Base-by-base conservation (phyloP, 1,139 yeast species). In the Spathaspora sp. region DNA sequence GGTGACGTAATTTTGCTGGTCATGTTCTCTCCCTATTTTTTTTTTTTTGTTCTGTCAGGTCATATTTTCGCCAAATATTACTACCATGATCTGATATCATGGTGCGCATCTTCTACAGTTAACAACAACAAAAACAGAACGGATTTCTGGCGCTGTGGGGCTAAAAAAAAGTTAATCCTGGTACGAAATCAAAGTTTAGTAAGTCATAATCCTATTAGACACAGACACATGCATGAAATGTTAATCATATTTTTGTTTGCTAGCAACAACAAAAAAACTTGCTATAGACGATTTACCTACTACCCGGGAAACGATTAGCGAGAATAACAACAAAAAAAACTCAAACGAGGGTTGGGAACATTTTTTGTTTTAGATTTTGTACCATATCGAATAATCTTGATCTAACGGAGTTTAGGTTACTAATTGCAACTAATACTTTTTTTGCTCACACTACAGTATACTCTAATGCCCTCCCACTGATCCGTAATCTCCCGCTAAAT, bases 241-340 rank as follows among this genome's bases (percentile, higher is more conserved):
- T 26, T 11, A 4, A 3, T 26, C 10, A 3, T 26, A 11, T 20
- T 20, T 20, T 20, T 20, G 4, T 20, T 20, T 20, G 23, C 23
- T 20, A 20, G 23, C 23, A 20, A 26, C 9, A 10, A 6, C n/a
- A 26, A 10, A 26, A 26, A 6, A 10, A 11, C 11, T 20, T 20
- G 23, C 23, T 20, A 20, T 20, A 20, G 23, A 7, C 23, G 7
- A 20, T 20, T 20, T 4, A 4, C 4, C 7, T 20, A 7, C 7
- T 7, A 4, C 23, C 4, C 23, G 38, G 38, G 38, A 34, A 34
- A 9, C 38, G 38, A 34, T 34, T 34, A 34, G 38, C 38, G 38
- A 31, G 36, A 16, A 34, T n/a, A n/a, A n/a, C n/a, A n/a, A n/a
- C n/a, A 34, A 34, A 34, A 17, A 34, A 31, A 31, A 31, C 36